Evolutionary conservation across 371 early-diverging fungal genomes (phyloP).

Genomic region (Thermomucor indicae-seudaticae): DNA sequence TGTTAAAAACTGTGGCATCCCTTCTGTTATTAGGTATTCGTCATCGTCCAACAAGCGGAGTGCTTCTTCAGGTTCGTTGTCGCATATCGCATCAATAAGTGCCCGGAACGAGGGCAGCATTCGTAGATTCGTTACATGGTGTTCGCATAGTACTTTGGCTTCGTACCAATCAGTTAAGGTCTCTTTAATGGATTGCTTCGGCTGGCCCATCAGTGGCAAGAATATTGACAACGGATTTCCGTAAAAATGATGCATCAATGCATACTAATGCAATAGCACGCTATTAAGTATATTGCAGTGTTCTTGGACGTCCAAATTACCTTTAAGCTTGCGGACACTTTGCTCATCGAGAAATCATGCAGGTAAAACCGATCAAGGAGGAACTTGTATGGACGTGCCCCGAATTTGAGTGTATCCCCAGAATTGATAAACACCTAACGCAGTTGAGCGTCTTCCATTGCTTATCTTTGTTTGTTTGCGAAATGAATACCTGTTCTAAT

Average conservation of each 20-base stretch:
- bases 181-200: constrained; percentile 20
- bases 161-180: constrained; percentile 29
- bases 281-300: background rate
- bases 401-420: constrained; percentile 55
- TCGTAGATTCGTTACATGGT: constrained; percentile 62
- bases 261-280: constrained; percentile 50
- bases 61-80: constrained; percentile 43
- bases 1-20: constrained; percentile 31
- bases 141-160: constrained; percentile 22
- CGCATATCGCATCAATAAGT: constrained; percentile 43
- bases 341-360: constrained; percentile 72
- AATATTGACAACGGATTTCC: constrained; percentile 82
- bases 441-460: background rate
- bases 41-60: constrained; percentile 55
- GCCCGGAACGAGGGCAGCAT: constrained; percentile 73
- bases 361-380: constrained; percentile 75
- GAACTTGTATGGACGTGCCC: constrained; percentile 66
- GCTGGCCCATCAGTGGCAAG: constrained; percentile 20
- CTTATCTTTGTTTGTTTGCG: background rate
- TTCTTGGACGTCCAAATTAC: constrained; percentile 26
- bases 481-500: constrained; percentile 51
- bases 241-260: constrained; percentile 84
- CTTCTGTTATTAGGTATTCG: constrained; percentile 33
- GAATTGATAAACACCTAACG: constrained; percentile 63
- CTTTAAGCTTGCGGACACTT: constrained; percentile 68